Evolutionary conservation across 306 rosid genomes (phyloP), one percentile per base, ranked within the genome.

Genomic region (Astragalus membranaceus): DNA sequence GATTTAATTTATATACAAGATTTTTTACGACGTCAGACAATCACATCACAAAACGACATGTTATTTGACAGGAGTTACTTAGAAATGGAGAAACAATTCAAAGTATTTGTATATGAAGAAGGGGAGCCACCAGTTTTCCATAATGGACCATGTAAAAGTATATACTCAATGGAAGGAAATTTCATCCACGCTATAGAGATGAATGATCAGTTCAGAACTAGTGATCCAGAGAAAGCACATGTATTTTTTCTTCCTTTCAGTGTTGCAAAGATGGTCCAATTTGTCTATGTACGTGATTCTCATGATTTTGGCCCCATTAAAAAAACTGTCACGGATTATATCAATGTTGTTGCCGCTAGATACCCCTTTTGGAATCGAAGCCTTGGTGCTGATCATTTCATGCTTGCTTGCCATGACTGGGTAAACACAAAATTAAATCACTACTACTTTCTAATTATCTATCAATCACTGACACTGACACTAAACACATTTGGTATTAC

Each of bases 371-470:
- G 99, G 99, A 95, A 95, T 37, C 83, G 96, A 78, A 89, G 96
- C 81, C 89, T 89, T 2, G 99, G 95, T 11, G 89, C 91, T 1
- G 99, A 95, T 79, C 99, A 95, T 49, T 95, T 95, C 77, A 89
- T 81, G 82, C 89, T 95, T 51, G 61, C 96, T 54, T 95, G 99
- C 87, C 99, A 95, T 62, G 99, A 95, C 69, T 95, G 99, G 99
- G 98, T 73, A 52, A 73, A n/a, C 84, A 76, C 1, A 30, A 26
- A 26, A 26, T 26, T 89, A 15, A 0, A 11, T 44, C 75, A 26
- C 39, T 17, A 1, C 35, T 16, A 17, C 29, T 47, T 71, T 1
- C 2, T 8, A 26, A 3, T 3, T 26, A 2, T 3, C 0, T 26
- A 26, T 1, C 30, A 26, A 2, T n/a, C 23, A 20, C 23, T 3